Evolutionary conservation across 2,329 filamentous ascomycete genomes (phyloP), one percentile per base, ranked within the genome.

Genomic region (Pestalotiopsis sp.): DNA sequence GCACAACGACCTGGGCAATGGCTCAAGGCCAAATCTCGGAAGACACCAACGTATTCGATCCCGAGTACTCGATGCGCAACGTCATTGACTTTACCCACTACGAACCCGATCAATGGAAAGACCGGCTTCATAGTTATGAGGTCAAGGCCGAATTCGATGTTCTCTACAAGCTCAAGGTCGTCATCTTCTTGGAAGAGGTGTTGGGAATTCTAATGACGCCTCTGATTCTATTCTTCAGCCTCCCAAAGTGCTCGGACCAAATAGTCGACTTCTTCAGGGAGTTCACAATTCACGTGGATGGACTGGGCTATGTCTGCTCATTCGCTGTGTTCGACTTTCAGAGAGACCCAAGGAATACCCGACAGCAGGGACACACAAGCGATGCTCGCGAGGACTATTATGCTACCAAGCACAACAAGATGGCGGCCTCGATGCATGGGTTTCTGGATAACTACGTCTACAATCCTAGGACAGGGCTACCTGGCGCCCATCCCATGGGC

Each of bases 261-360:
- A 92, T 99, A 71, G 91, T 98, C 69, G 96, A 99, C 81, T 99
- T 99, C 81, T 98, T 99, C 84, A 91, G 96, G 52, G 96, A 99
- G 78, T 98, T 98, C 74, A 98, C 96, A 0, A 91, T 99, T 25
- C 95, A 99, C 74, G 95, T 99, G 17, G 96, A 99, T 76, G 96
- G 96, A 0, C 87, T 99, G 45, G 96, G 96, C 25, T 95, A 98
- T 73, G 94, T 98, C 12, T 99, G 96, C 80, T 98, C 95, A 1
- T 98, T 98, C 81, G 96, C 96, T 3, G 94, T 97, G 45, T 99
- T 99, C 75, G 93, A 98, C 71, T 98, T 98, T 82, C 95, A 97
- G 80, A 95, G 94, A 78, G 92, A 91, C 27, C 85, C 91, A 25
- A 82, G 82, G 14, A 82, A 83, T 31, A 78, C 78, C 3, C 82